These are phyloP conservation scores for Cyclotella sp. DNA, from an alignment of 108 stramenopile genomes.

Conservation along the genomic window DNA sequence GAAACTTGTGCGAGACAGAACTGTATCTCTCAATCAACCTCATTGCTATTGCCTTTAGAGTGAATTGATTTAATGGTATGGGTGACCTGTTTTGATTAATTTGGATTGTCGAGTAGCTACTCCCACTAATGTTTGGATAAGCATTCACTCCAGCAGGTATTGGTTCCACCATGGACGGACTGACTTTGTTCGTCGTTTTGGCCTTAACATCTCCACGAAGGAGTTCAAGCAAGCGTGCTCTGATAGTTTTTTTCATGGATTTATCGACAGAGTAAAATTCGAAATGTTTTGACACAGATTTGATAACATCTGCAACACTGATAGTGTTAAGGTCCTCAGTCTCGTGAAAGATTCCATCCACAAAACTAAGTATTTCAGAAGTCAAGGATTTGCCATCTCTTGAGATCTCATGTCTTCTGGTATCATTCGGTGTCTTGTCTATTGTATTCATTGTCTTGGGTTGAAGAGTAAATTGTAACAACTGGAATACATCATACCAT, in stretches of 20 bases:
- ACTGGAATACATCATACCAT: slow-evolving; percentile 28
- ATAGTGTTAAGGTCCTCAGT: too few relatives aligned
- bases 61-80: slow-evolving; percentile 18
- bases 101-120: slow-evolving; percentile 1
- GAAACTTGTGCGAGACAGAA: background rate
- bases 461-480: slow-evolving; percentile 7
- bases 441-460: background rate
- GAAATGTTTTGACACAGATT: background rate
- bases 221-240: background rate
- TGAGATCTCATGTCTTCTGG: background rate
- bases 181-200: background rate
- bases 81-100: background rate
- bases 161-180: too few relatives aligned
- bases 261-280: background rate
- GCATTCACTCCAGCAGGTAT: too few relatives aligned
- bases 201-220: background rate
- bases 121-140: background rate
- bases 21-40: slow-evolving; percentile 38
- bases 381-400: background rate
- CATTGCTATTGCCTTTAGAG: slow-evolving; percentile 26
- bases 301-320: background rate
- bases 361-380: background rate
- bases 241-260: background rate
- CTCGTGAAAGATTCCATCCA: background rate
- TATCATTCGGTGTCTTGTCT: background rate